Evolutionary conservation across 495 filamentous ascomycete genomes (phyloP).

Genomic region (Chaetomidium leptoderma): DNA sequence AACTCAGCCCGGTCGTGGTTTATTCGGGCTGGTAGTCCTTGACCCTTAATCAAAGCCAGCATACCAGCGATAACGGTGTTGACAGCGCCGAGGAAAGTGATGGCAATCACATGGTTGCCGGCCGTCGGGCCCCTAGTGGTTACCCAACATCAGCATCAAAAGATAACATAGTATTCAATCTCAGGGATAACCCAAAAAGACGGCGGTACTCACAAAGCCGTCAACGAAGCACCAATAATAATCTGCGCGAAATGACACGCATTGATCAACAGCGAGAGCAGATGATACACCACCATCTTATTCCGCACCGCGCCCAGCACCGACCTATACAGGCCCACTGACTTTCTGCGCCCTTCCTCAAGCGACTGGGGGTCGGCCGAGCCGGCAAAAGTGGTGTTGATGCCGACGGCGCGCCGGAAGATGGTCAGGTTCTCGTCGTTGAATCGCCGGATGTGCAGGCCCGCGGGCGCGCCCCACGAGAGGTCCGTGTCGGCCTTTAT

Average conservation of each 20-base stretch:
- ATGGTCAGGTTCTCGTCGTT: conserved; percentile 47
- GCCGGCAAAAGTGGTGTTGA: conserved; percentile 31
- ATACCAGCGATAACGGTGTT: conserved; percentile 51
- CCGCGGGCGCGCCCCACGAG: conserved; percentile 40
- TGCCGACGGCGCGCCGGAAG: conserved; percentile 42
- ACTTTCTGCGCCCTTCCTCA: conserved; percentile 38
- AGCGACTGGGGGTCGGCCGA: conserved; percentile 30
- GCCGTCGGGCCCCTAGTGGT: conserved; percentile 35
- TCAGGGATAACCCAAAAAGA: too few species aligned
- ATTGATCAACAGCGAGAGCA: conserved; percentile 36
- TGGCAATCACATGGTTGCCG: conserved; percentile 32
- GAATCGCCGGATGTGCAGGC: conserved; percentile 34
- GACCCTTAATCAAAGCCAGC: conserved; percentile 45
- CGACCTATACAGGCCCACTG: conserved; percentile 38
- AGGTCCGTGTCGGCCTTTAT: conserved; percentile 23
- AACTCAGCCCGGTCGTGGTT: conserved; percentile 42
- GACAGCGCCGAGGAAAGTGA: conserved; percentile 45
- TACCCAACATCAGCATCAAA: background rate
- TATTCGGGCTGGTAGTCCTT: conserved; percentile 40
- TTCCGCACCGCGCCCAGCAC: conserved; percentile 29
- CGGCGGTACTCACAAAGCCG: conserved; percentile 31
- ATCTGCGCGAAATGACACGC: conserved; percentile 40
- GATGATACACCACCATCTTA: conserved; percentile 26
- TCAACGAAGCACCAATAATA: conserved; percentile 44
- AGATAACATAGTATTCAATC: too few species aligned